Conservation (phyloP, 2,329 filamentous ascomycete species). For the Cladosporium phlei region DNA sequence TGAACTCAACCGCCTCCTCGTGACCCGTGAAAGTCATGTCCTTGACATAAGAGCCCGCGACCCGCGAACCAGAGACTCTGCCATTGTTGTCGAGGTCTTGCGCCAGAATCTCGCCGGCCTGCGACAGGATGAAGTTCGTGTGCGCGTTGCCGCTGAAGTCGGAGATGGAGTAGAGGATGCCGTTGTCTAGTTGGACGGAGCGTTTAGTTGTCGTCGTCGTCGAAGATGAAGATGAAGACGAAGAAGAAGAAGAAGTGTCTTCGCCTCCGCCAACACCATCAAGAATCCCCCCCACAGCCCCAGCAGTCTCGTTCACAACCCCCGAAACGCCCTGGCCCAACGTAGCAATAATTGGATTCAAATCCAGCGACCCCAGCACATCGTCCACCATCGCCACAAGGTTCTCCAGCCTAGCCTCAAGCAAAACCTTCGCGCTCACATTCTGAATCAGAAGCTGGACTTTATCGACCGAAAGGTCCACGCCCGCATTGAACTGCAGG, state of each 20-base stretch:
- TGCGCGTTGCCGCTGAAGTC: slow-evolving; percentile 49
- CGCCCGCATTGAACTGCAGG: slow-evolving; percentile 57
- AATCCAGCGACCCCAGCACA: slow-evolving; percentile 54
- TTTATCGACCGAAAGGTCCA: slow-evolving; percentile 54
- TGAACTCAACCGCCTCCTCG: slow-evolving; percentile 23
- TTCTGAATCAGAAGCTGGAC: slow-evolving; percentile 56
- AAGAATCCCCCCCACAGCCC: slow-evolving; percentile 10
- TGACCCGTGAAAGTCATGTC: slow-evolving; percentile 55
- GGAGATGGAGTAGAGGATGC: slow-evolving; percentile 58
- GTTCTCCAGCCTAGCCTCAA: slow-evolving; percentile 58
- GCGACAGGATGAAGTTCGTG: slow-evolving; percentile 52
- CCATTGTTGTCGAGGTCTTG: slow-evolving; percentile 49
- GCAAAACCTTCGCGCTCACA: slow-evolving; percentile 53
- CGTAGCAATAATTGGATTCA: slow-evolving; percentile 57
- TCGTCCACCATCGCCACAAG: slow-evolving; percentile 56
- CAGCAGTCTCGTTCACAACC: slow-evolving; percentile 17
- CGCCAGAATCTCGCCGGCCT: slow-evolving; percentile 60
- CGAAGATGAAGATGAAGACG: slow-evolving; percentile 22
- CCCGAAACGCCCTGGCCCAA: slow-evolving; percentile 38
- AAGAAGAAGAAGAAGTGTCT: not conserved
- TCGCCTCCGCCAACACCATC: not conserved
- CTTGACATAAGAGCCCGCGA: slow-evolving; percentile 54
- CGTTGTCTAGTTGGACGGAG: slow-evolving; percentile 49
- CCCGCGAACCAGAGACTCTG: slow-evolving; percentile 41
- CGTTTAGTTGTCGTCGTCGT: slow-evolving; percentile 26